Conservation (phyloP, 78 protist genomes). For the Chrysochromulina tobinii region DNA sequence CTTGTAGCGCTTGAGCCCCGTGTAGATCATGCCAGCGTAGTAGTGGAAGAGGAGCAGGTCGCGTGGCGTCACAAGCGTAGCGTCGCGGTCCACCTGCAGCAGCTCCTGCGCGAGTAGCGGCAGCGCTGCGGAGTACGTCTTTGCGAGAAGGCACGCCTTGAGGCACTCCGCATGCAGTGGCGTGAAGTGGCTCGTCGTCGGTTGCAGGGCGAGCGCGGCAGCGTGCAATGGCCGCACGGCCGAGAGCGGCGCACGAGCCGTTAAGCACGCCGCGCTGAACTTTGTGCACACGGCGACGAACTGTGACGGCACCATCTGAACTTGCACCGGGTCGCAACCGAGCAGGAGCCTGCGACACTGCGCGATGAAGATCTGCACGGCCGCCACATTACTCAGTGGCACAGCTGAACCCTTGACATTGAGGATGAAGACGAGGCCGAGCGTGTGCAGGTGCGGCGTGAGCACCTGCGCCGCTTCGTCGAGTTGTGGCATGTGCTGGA, state of each 20-base stretch:
- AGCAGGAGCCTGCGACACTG: slow-evolving; percentile 1
- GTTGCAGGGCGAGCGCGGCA: neutral
- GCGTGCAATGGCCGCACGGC: neutral
- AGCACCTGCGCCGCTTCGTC: neutral
- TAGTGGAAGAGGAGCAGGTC: slow-evolving; percentile 75
- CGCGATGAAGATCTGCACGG: neutral
- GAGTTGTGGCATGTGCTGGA: neutral
- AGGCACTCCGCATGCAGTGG: neutral
- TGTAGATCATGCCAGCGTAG: slow-evolving; percentile 79
- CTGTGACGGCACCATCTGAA: neutral
- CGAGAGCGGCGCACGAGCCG: neutral
- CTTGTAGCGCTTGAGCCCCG: slow-evolving; percentile 61
- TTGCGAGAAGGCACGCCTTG: neutral
- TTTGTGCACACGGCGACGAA: neutral
- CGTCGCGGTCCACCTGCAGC: neutral
- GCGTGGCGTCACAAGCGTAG: slow-evolving; percentile 37
- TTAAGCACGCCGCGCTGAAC: neutral
- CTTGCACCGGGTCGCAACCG: neutral
- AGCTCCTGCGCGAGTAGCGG: neutral
- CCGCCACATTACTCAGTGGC: neutral
- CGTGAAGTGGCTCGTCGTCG: neutral
- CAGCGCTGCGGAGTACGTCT: neutral
- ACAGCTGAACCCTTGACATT: neutral
- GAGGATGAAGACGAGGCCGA: neutral
- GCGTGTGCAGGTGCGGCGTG: neutral